Conservation (phyloP, 352 stramenopile species). For the Pythium apleroticum region DNA sequence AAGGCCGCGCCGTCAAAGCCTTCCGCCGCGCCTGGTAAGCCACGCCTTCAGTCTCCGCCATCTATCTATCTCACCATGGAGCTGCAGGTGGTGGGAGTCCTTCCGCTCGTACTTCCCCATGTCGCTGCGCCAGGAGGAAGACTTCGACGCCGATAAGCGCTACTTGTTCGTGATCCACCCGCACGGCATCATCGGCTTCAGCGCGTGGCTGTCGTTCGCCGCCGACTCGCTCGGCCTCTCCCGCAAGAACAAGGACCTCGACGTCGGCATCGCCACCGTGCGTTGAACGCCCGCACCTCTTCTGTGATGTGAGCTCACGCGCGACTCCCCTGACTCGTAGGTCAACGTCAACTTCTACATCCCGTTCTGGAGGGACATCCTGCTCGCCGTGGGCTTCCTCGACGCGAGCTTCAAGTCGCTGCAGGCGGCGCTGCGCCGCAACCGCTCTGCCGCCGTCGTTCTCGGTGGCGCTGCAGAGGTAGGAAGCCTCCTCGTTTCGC, state of each 20-base stretch:
- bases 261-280: constrained; percentile 49
- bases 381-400: constrained; percentile 50
- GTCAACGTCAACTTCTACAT: constrained; percentile 50
- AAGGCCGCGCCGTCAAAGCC: constrained; percentile 29
- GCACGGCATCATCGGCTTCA: constrained; percentile 53
- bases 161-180: constrained; percentile 54
- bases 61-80: neutral
- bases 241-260: constrained; percentile 38
- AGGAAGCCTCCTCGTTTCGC: neutral
- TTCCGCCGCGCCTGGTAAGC: constrained; percentile 38
- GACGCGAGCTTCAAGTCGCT: constrained; percentile 52
- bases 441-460: constrained; percentile 40
- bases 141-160: constrained; percentile 33
- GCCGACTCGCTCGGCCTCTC: constrained; percentile 37
- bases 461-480: constrained; percentile 52
- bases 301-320: neutral
- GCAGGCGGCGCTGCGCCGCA: constrained; percentile 26
- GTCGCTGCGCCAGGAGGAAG: constrained; percentile 39
- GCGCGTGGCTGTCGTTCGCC: constrained; percentile 47
- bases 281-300: neutral
- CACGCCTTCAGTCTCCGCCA: neutral
- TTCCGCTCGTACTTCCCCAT: constrained; percentile 46
- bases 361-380: constrained; percentile 51
- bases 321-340: constrained; percentile 17
- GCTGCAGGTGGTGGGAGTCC: constrained; percentile 40